Base-by-base conservation (phyloP, 2,329 filamentous ascomycete genomes). In the Paecilomyces fulvus region DNA sequence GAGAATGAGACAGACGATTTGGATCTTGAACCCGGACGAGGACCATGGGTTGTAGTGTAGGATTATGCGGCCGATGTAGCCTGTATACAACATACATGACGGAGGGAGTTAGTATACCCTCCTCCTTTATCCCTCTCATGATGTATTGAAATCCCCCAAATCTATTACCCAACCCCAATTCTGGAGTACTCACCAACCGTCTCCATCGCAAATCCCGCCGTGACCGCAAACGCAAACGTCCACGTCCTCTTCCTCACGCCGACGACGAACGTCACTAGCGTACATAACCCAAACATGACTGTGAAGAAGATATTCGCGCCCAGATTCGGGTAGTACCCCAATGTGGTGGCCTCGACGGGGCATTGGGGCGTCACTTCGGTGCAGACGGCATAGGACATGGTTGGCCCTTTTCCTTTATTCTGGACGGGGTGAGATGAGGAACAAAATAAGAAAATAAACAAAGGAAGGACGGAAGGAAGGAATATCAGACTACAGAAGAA, bases 61-160 rank as follows among this genome's bases (percentile, higher is more conserved):
- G 63, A 77, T 65, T 50, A 82, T 62, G 20, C 80, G 73, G 9
- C 77, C 79, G 12, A 70, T 68, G 63, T 83, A 83, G 14, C 81
- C 60, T 63, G 30, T 48, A 28, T 28, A 28, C 2, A 28, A 28
- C 2, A 28, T 5, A 28, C 25, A 28, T 28, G 11, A 17, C 3
- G n/a, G 12, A n/a, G 11, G 5, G n/a, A 12, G n/a, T 37, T 37
- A 37, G 33, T 5, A 37, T 33, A n/a, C 33, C 4, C 14, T 52
- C 11, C 3, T 25, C 17, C 11, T 12, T 55, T 12, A 51, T 23
- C 49, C 9, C n/a, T 49, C 17, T 49, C 21, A 37, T 37, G 4
- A 51, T 28, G 6, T 14, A 51, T 7, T 10, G 37, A 23, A 49
- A 23, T n/a, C 2, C 2, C 7, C 33, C 21, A 17, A 43, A 49